Evolutionary conservation across 192 early-diverging fungal genomes (phyloP).

Genomic region (Gonapodya prolifera): DNA sequence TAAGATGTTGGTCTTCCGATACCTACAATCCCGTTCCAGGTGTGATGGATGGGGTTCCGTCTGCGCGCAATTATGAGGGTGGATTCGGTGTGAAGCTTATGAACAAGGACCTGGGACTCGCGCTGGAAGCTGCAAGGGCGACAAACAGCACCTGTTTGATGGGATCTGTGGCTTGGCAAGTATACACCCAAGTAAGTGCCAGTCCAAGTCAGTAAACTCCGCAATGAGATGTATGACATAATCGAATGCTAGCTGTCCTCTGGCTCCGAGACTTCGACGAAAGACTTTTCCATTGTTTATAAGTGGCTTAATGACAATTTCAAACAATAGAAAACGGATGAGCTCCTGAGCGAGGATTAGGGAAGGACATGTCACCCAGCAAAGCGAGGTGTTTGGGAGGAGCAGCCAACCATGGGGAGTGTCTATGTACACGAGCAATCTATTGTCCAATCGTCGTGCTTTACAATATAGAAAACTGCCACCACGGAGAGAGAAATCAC

Average conservation of each 20-base stretch:
- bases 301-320: slow-evolving; percentile 7
- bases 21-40: slow-evolving; percentile 84
- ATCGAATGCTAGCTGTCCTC: neutral
- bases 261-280: neutral
- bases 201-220: neutral
- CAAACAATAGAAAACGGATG: neutral
- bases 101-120: slow-evolving; percentile 88
- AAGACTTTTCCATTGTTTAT: slow-evolving; percentile 13
- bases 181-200: neutral
- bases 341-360: no score
- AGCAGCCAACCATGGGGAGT: no score
- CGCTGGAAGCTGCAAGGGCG: slow-evolving; percentile 71
- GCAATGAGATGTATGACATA: neutral
- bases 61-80: slow-evolving; percentile 65
- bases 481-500: no score
- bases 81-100: slow-evolving; percentile 83
- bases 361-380: no score
- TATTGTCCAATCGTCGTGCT: no score
- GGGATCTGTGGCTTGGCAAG: neutral
- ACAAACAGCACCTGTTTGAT: neutral
- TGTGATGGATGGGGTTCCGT: slow-evolving; percentile 63
- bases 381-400: no score
- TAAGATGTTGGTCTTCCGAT: slow-evolving; percentile 87
- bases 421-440: no score
- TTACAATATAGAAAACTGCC: no score